Conservation (phyloP, 2,329 filamentous ascomycete species). For the Clonostachys solani region DNA sequence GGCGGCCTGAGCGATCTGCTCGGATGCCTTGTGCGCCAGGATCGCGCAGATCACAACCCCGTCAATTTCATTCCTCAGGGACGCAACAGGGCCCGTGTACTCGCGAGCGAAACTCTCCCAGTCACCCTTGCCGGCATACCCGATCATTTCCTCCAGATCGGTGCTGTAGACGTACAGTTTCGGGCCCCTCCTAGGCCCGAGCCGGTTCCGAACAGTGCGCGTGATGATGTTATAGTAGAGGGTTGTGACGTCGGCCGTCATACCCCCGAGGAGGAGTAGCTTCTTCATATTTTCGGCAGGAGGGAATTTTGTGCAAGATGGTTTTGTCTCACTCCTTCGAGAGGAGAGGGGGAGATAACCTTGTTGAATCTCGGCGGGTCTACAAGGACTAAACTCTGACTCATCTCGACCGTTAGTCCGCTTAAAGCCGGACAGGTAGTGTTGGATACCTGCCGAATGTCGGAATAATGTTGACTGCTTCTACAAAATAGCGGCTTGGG, state of each 20-base stretch:
- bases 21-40: conserved; percentile 4
- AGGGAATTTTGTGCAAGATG: too few relatives aligned
- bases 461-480: too few relatives aligned
- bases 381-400: too few relatives aligned
- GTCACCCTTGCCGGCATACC: conserved; percentile 1
- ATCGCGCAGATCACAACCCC: conserved; percentile 6
- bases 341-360: too few relatives aligned
- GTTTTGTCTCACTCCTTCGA: too few relatives aligned
- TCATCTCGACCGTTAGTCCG: too few relatives aligned
- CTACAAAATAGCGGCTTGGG: too few relatives aligned
- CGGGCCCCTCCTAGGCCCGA: conserved; percentile 3
- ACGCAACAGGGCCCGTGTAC: conserved; percentile 1
- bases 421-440: too few relatives aligned
- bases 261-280: conserved; percentile 6
- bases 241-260: conserved; percentile 6
- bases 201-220: conserved; percentile 1
- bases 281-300: conserved; percentile 1
- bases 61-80: conserved; percentile 1
- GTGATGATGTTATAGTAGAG: conserved; percentile 7
- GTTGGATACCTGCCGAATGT: too few relatives aligned
- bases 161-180: conserved; percentile 5
- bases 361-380: too few relatives aligned
- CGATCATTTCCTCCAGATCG: conserved; percentile 4
- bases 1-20: neutral
- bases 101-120: conserved; percentile 1